phyloP scores from a whole-genome alignment of 2,329 filamentous ascomycete species.

The Colletotrichum gigasporum region DNA sequence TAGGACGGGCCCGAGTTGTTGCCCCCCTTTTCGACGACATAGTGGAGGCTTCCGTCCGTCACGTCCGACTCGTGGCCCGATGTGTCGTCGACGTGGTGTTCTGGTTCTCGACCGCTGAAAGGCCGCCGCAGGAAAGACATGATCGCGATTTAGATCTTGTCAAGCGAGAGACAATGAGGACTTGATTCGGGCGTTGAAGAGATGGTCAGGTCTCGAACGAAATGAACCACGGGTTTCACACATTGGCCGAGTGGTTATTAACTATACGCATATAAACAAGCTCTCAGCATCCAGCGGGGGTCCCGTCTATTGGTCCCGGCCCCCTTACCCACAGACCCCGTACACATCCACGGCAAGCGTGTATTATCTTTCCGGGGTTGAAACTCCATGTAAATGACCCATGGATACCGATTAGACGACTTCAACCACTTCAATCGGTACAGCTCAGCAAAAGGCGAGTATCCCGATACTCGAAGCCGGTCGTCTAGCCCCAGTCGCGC shows the following conservation, averaged over 20 bases:
- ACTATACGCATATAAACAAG: not conserved
- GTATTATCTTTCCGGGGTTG: not conserved
- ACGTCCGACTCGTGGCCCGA: not conserved
- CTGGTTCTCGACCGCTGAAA: not conserved
- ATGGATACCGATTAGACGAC: not conserved
- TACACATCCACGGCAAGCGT: too few relatives aligned
- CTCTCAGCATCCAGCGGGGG: not conserved
- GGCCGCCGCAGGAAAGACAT: not conserved
- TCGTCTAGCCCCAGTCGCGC: not conserved
- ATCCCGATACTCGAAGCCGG: not conserved
- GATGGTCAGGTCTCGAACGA: too few relatives aligned
- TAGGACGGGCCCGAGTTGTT: constrained; percentile 62
- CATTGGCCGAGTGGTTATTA: not conserved
- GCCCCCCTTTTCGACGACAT: constrained; percentile 42
- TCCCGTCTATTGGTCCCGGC: not conserved
- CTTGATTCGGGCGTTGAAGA: not conserved
- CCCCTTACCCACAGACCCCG: not conserved
- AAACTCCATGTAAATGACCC: too few relatives aligned
- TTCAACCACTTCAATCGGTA: too few relatives aligned
- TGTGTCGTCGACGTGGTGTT: not conserved
- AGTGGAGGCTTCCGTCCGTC: not conserved
- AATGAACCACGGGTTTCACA: not conserved
- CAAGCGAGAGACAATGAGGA: too few relatives aligned
- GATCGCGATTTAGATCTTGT: not conserved
- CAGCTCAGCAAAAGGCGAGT: not conserved